phyloP scores from a whole-genome alignment of 257 asterid species.

The Ophiorrhiza pumila region DNA sequence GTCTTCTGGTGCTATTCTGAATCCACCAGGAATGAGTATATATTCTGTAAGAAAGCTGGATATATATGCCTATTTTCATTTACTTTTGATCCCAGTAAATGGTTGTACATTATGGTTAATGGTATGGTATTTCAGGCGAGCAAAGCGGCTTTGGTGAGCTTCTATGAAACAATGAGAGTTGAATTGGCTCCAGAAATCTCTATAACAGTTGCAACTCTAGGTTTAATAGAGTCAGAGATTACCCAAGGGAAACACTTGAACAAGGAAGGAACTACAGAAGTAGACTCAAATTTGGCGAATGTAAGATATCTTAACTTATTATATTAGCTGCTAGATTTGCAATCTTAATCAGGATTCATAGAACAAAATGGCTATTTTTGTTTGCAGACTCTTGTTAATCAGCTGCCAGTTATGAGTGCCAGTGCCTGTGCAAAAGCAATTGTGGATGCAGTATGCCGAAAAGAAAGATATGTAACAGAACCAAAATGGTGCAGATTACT shows the following conservation, averaged over 20 bases:
- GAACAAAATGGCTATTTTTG: no score
- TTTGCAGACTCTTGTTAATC: neutral
- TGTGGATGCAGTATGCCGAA: constrained; percentile 18
- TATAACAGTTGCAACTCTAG: constrained; percentile 18
- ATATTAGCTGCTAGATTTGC: neutral
- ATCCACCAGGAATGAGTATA: constrained; percentile 13
- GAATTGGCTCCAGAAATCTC: constrained; percentile 24
- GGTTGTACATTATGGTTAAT: neutral
- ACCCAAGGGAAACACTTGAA: constrained; percentile 9
- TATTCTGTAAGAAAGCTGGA: constrained; percentile 3
- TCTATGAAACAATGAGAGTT: constrained; percentile 20
- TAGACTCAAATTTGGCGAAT: neutral
- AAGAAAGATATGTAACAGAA: constrained; percentile 19
- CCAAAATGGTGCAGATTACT: constrained; percentile 11
- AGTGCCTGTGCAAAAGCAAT: constrained; percentile 19
- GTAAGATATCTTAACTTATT: neutral
- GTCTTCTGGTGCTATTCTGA: constrained; percentile 13
- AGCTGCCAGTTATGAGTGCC: constrained; percentile 19
- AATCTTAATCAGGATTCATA: neutral
- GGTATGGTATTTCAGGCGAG: constrained; percentile 19
- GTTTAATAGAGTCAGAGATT: constrained; percentile 17
- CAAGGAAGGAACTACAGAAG: constrained; percentile 10
- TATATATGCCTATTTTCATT: neutral
- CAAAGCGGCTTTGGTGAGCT: constrained; percentile 20
- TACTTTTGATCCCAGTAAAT: neutral